Evolutionary conservation across 208 protist species (phyloP), one percentile per base, ranked within the genome.

Genomic region (Leptomonas pyrrhocoris): DNA sequence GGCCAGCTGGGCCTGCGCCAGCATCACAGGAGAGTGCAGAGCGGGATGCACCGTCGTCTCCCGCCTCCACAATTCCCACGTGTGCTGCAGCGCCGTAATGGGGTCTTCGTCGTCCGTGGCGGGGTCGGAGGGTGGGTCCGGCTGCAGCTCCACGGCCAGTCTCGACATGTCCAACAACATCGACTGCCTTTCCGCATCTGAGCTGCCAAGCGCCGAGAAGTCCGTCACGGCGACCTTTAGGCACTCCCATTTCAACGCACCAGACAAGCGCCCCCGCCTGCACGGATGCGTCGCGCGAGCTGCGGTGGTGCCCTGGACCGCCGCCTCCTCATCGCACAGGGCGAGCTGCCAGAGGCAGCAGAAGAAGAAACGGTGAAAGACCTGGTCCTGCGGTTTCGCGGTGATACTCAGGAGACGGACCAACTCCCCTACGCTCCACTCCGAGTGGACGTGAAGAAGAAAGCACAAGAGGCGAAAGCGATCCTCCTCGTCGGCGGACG

Each of bases 301-400:
- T 3, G 34, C 34, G 34, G 34, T 38, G 34, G 7, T 3, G 34
- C 7, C 2, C 13, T 2, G 21, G n/a, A 2, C 58, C 49, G 2
- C 23, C 8, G 25, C 5, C 27, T 4, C 18, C 15, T 16, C 21
- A 25, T 50, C 58, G 40, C 27, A 63, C 4, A 63, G 6, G 18
- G 53, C 64, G 12, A 68, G 48, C 46, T n/a, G 51, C 71, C 71
- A 77, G 4, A 77, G 57, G 7, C 31, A 38, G 43, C 54, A 61
- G 21, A 79, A 79, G 16, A 79, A 49, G 27, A 79, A 73, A n/a
- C 66, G 65, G 53, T 63, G 50, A 16, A 68, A 62, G 2, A n/a
- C 18, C 8, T 30, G 25, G 23, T 6, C 51, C 1, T 49, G 6
- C 2, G 23, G 42, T 0, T 25, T 21, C 19, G 18, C 19, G 28